Evolutionary conservation across 345 rosid species (phyloP), one percentile per base, ranked within the genome.

Genomic region (Euphorbia tirucalli): DNA sequence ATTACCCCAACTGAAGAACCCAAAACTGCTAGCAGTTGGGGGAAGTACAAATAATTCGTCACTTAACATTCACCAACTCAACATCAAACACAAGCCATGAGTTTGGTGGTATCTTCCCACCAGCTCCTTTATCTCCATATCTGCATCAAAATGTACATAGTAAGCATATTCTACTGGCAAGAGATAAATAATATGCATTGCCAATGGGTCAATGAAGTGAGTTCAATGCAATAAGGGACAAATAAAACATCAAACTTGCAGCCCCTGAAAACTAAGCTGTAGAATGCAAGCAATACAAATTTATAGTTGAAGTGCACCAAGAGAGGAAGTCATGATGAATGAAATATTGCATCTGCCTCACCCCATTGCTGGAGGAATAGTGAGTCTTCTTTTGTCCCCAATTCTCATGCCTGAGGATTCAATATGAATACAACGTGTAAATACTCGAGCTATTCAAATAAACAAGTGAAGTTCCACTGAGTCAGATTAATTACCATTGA

Each of bases 281-380:
- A n/a, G n/a, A n/a, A n/a, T n/a, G n/a, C n/a, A n/a, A n/a, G n/a
- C n/a, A n/a, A n/a, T n/a, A n/a, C n/a, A n/a, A n/a, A n/a, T n/a
- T n/a, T n/a, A n/a, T 19, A 19, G 27, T 24, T 13, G 8, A 55
- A 63, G 56, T 43, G 55, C 15, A 49, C 4, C 1, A 15, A 48
- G 10, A 28, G 15, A 57, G 16, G 10, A 27, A 16, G 22, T 24
- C 6, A 27, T 24, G 35, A 22, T 7, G 25, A 48, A 59, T 25
- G 44, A 61, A 21, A 31, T 3, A 67, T 35, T 14, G 21, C 44
- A 35, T 60, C 46, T 59, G 66, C 79, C 78, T 61, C 87, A 93
- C 98, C 97, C 89, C 80, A 90, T 79, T 5, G 89, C 80, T 11
- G 98, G 97, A 1, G 96, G 97, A 73, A 92, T 79, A 0, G 80